Evolutionary conservation across 176 grass and related monocot species (phyloP).

Genomic region (Chloris gayana): DNA sequence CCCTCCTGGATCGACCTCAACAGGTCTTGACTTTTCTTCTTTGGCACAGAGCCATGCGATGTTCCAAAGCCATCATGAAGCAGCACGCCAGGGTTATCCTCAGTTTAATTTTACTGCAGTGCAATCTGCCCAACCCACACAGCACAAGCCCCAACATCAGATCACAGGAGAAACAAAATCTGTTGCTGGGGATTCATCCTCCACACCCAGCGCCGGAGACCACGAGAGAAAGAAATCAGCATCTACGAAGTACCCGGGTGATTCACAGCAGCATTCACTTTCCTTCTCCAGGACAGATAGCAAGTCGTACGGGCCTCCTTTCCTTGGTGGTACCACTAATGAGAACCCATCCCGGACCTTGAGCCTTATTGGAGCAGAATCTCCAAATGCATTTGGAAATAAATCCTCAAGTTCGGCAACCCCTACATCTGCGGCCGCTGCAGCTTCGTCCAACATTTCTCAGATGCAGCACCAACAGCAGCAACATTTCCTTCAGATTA

Average conservation of each 20-base stretch:
- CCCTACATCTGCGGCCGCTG: slow-evolving; percentile 44
- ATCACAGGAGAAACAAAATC: slow-evolving; percentile 64
- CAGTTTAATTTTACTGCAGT: slow-evolving; percentile 57
- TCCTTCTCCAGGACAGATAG: slow-evolving; percentile 75
- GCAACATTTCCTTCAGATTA: slow-evolving; percentile 47
- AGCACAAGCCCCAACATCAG: slow-evolving; percentile 65
- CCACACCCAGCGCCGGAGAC: slow-evolving; percentile 51
- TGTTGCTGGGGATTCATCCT: slow-evolving; percentile 56
- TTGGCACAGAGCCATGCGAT: slow-evolving; percentile 73
- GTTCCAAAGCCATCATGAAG: slow-evolving; percentile 85
- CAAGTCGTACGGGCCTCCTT: slow-evolving; percentile 52
- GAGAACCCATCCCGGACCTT: slow-evolving; percentile 70
- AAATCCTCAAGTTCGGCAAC: slow-evolving; percentile 44
- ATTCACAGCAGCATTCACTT: slow-evolving; percentile 75
- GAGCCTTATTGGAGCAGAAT: slow-evolving; percentile 67
- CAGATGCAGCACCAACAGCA: slow-evolving; percentile 60
- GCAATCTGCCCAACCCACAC: slow-evolving; percentile 53
- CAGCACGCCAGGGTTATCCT: slow-evolving; percentile 68
- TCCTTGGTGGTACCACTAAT: slow-evolving; percentile 50
- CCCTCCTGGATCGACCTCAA: slow-evolving; percentile 51
- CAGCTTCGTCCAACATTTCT: slow-evolving; percentile 42
- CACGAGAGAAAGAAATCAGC: slow-evolving; percentile 67
- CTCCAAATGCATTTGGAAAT: slow-evolving; percentile 58
- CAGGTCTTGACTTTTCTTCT: slow-evolving; percentile 84
- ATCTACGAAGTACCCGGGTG: slow-evolving; percentile 47